Conservation (phyloP, 306 rosid genomes). For the Dalbergia cultrata region DNA sequence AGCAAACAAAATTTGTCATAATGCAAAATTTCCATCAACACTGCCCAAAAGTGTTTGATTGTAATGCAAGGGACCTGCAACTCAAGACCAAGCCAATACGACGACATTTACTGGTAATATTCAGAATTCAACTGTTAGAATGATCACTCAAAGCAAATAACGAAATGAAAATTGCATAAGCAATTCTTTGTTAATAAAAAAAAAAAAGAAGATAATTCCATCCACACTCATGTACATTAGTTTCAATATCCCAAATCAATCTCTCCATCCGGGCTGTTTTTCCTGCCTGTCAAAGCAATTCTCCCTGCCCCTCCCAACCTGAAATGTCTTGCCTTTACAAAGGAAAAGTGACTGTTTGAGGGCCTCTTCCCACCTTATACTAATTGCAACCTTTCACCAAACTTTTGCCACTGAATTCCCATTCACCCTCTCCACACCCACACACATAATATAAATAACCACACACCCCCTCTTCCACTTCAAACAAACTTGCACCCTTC, state of each 20-base stretch:
- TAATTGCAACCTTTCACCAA: constrained; percentile 67
- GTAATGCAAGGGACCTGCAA: too few species aligned
- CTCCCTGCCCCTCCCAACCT: constrained; percentile 8
- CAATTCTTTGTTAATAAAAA: too few species aligned
- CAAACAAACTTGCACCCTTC: neutral
- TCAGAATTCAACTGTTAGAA: too few species aligned
- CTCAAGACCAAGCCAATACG: too few species aligned
- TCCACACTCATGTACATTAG: neutral
- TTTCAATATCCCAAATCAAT: constrained; percentile 23
- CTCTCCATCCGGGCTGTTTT: constrained; percentile 32
- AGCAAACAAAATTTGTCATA: too few species aligned
- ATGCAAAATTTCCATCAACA: too few species aligned
- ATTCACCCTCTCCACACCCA: constrained; percentile 41
- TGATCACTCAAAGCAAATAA: too few species aligned
- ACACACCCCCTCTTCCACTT: constrained; percentile 40
- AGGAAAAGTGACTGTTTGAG: constrained; percentile 48
- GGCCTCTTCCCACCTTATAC: constrained; percentile 60
- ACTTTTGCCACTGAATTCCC: constrained; percentile 40
- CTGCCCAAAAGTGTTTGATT: too few species aligned
- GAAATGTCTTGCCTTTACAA: constrained; percentile 28
- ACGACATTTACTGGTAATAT: too few species aligned
- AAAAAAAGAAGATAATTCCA: too few species aligned
- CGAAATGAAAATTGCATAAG: too few species aligned
- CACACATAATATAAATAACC: constrained; percentile 17
- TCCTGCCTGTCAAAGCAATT: constrained; percentile 57